Evolutionary conservation across 2,329 filamentous ascomycete genomes (phyloP), one percentile per base, ranked within the genome.

Genomic region (Colletotrichum somersetense): DNA sequence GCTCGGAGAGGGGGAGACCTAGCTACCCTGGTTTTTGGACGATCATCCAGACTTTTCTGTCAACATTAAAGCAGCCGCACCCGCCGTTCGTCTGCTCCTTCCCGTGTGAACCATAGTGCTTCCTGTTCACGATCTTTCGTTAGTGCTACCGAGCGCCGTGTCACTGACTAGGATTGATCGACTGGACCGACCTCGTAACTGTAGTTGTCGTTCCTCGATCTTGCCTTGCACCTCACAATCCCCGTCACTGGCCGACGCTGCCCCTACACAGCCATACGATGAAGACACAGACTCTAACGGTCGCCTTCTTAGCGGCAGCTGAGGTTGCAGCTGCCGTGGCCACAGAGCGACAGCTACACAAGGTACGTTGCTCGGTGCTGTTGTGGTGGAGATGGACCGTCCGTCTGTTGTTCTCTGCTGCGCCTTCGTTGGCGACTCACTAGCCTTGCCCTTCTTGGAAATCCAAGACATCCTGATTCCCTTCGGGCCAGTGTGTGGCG

Each of bases 341-440:
- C 11, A 38, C 53, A 11, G 69, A 67, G 26, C 40, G 20, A 30
- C 59, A 65, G 59, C 40, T 72, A 48, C 59, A 65, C 59, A 72
- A 72, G 69, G 69, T 72, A 72, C 23, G 69, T 65, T 59, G 35
- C 55, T 64, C 42, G 16, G 58, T 53, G 30, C 40, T 69, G 65
- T 53, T 40, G 40, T 11, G 14, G 35, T 50, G 11, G 7, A 55
- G 33, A 26, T 62, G 33, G 42, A 16, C 30, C 23, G 3, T 11
- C 2, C 16, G 33, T 52, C 30, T 30, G n/a, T 18, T 40, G n/a
- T 10, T 10, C 16, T 35, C 30, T 44, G 16, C 55, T 35, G 42
- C 30, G 16, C 33, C 20, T 33, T 48, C 23, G 1, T 33, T 48
- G 16, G 62, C 23, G 12, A 53, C n/a, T 46, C 8, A 16, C 42